phyloP scores from a whole-genome alignment of 192 early-diverging fungal genomes.

The Mortierella alpina region DNA sequence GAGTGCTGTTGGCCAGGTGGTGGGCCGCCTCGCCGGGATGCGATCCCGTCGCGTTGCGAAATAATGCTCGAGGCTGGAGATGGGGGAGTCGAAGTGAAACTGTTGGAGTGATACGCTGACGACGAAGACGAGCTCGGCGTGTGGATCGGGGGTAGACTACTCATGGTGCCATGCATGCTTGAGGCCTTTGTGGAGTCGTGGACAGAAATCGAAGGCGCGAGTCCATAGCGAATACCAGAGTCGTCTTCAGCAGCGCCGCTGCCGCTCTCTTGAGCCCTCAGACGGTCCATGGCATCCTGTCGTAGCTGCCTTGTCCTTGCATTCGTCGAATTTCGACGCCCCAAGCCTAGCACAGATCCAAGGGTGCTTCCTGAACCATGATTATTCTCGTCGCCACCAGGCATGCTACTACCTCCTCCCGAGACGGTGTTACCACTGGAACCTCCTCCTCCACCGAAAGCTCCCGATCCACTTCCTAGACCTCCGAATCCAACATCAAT shows the following conservation, averaged over 20 bases:
- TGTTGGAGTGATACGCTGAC: too few species aligned
- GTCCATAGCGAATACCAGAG: constrained; percentile 1
- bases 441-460: too few species aligned
- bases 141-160: constrained; percentile 3
- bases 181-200: neutral
- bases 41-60: too few species aligned
- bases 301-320: constrained; percentile 27
- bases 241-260: neutral
- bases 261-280: neutral
- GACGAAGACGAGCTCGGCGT: constrained; percentile 21
- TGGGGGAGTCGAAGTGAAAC: too few species aligned
- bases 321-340: constrained; percentile 27
- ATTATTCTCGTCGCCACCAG: neutral
- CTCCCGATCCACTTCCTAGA: too few species aligned
- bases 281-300: constrained; percentile 28
- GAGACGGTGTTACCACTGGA: too few species aligned
- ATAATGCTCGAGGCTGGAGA: too few species aligned
- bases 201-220: neutral
- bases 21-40: too few species aligned
- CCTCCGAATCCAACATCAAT: too few species aligned
- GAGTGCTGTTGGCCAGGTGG: too few species aligned
- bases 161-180: neutral
- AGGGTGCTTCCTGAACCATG: constrained; percentile 5
- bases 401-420: too few species aligned
- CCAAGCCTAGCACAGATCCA: constrained; percentile 9